Evolutionary conservation across 441 rosid species (phyloP), one percentile per base, ranked within the genome.

Genomic region (Gossypium laxum): DNA sequence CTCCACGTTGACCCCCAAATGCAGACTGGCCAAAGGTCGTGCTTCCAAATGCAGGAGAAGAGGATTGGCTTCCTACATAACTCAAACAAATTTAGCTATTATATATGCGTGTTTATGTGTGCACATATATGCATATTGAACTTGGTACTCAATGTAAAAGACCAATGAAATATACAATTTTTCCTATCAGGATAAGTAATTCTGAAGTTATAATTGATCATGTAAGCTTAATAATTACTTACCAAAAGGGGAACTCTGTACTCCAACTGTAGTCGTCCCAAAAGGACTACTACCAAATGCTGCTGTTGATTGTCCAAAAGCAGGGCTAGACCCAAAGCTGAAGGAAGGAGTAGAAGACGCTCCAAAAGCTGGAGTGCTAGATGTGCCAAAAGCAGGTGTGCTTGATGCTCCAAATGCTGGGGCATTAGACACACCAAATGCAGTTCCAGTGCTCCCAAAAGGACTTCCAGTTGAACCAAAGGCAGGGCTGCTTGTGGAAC

Each of bases 1-100:
- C 99, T 17, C 87, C 89, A 69, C 90, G 92, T 77, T 89, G 92
- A 67, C 81, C 89, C 30, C 87, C 93, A 80, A 89, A 85, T 51
- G 83, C 71, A 75, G 92, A 63, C 79, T 86, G 97, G 48, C 90
- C 98, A 81, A 94, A 90, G 68, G 86, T 85, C 63, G 86, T 77
- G 76, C 62, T 57, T 4, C 89, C 93, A 82, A 87, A 89, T 59
- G 90, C 63, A 45, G 89, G 78, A 17, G 89, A 72, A 11, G 97
- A 79, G 56, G 93, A 77, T 75, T 91, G 96, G 24, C 83, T 74
- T 74, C 87, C 99, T 89, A 80, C 81, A 83, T 73, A 38, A 62
- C 51, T 17, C 72, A 67, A 59, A 72, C 66, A 41, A 75, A 65
- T 15, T 2, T 41, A 61, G 8, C 22, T 10, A 21, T 19, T 55